phyloP scores from a whole-genome alignment of 1,284 basidiomycete species.

The Cutaneotrichosporon mucoides region DNA sequence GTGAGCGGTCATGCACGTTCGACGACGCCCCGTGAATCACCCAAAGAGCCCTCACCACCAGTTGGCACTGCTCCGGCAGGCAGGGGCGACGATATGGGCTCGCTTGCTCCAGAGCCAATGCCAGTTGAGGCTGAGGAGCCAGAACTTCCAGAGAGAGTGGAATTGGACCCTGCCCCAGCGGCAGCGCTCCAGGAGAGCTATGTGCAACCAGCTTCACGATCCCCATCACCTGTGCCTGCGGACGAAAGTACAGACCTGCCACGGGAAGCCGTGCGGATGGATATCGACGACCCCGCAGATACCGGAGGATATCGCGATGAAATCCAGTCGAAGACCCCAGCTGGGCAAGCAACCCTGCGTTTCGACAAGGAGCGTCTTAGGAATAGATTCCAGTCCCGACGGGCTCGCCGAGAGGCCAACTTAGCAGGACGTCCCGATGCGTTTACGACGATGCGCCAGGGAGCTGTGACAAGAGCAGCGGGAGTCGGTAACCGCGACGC shows the following conservation, averaged over 20 bases:
- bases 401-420: neutral
- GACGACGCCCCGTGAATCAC: too few species aligned
- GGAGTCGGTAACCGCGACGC: slow-evolving; percentile 61
- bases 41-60: too few species aligned
- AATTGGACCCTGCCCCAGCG: too few species aligned
- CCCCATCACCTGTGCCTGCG: neutral
- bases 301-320: slow-evolving; percentile 33
- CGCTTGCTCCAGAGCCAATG: neutral
- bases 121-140: neutral
- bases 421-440: slow-evolving; percentile 24
- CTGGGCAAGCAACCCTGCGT: slow-evolving; percentile 35
- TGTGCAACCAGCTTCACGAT: too few species aligned
- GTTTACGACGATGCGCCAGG: slow-evolving; percentile 22
- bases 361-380: slow-evolving; percentile 37
- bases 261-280: slow-evolving; percentile 2
- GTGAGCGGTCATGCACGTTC: too few species aligned
- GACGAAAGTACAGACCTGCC: neutral
- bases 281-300: slow-evolving; percentile 2
- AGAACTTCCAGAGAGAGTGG: neutral
- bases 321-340: slow-evolving; percentile 26
- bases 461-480: slow-evolving; percentile 47
- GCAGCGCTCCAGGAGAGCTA: too few species aligned
- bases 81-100: too few species aligned
- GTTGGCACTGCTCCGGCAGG: too few species aligned
- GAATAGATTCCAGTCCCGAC: slow-evolving; percentile 20